Percentiles rank a stretch among this genome's conserved stretches.
Evolutionary conservation across 2,329 filamentous ascomycete genomes (phyloP).

Genomic region (Coniochaeta sp.): DNA sequence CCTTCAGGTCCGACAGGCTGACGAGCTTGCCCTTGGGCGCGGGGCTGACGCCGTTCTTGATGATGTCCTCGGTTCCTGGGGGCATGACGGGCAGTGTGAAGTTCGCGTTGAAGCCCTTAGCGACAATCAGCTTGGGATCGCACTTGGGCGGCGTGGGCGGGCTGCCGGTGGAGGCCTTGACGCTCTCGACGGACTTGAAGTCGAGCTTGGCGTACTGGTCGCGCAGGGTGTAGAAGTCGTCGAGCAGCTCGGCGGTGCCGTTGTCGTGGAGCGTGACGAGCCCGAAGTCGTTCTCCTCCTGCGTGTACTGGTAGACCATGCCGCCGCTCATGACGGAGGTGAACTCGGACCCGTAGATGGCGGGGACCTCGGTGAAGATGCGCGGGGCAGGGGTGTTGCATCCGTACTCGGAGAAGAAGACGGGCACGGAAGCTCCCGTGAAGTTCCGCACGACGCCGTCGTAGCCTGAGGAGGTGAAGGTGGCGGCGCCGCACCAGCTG

Average conservation of each 20-base stretch:
- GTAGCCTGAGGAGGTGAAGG: constrained; percentile 48
- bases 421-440: constrained; percentile 57
- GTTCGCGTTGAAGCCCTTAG: constrained; percentile 63
- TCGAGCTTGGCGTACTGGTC: constrained; percentile 70
- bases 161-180: constrained; percentile 44
- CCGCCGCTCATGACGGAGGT: constrained; percentile 63
- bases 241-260: constrained; percentile 48
- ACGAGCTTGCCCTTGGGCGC: constrained; percentile 61
- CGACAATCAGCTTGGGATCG: constrained; percentile 57
- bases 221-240: constrained; percentile 69
- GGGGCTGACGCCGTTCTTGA: constrained; percentile 65
- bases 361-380: constrained; percentile 66
- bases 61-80: constrained; percentile 61
- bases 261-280: constrained; percentile 56
- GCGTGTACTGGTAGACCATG: constrained; percentile 73
- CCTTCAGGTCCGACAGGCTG: constrained; percentile 45
- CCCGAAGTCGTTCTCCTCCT: constrained; percentile 61
- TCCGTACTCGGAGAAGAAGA: constrained; percentile 79
- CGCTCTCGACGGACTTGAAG: constrained; percentile 57
- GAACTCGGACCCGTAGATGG: constrained; percentile 69
- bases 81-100: constrained; percentile 71
- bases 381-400: constrained; percentile 69
- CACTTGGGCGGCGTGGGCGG: constrained; percentile 54
- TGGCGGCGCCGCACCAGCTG: constrained; percentile 53
- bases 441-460: constrained; percentile 56